These are phyloP conservation scores for Bullera alba DNA, from an alignment of 768 basidiomycete species.

Conservation along the genomic window DNA sequence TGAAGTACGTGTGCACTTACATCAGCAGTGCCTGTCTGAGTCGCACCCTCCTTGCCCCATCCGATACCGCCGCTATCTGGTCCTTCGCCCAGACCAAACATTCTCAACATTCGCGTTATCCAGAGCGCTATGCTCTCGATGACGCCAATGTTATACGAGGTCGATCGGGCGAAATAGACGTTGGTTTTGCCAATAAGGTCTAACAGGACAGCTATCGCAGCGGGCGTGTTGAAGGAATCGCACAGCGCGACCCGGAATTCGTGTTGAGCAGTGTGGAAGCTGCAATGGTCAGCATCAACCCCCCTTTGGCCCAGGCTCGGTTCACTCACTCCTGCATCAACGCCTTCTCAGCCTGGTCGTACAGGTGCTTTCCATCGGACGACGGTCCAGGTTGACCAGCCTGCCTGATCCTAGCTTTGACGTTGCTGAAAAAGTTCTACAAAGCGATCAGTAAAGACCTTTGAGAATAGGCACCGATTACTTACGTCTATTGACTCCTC, in stretches of 20 bases:
- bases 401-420: conserved; percentile 71
- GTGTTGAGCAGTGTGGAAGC: conserved; percentile 65
- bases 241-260: conserved; percentile 79
- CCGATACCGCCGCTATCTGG: conserved; percentile 55
- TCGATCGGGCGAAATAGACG: conserved; percentile 58
- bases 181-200: conserved; percentile 80
- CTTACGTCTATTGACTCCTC: conserved; percentile 80
- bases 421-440: conserved; percentile 88
- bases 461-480: neutral
- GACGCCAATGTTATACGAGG: neutral
- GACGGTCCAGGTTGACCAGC: conserved; percentile 32
- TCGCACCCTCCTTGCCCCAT: conserved; percentile 63
- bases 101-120: conserved; percentile 51
- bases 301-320: neutral
- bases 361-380: conserved; percentile 48
- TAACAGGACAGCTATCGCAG: conserved; percentile 65
- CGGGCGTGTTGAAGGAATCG: conserved; percentile 95
- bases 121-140: conserved; percentile 53
- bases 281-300: neutral
- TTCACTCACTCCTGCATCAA: conserved; percentile 57
- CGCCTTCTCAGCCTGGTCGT: conserved; percentile 57
- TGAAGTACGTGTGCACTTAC: conserved; percentile 33
- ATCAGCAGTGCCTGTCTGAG: conserved; percentile 47
- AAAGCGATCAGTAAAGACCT: neutral
- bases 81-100: conserved; percentile 52